Evolutionary conservation across 2,329 filamentous ascomycete species (phyloP).

Genomic region (Exserohilum rostratum): DNA sequence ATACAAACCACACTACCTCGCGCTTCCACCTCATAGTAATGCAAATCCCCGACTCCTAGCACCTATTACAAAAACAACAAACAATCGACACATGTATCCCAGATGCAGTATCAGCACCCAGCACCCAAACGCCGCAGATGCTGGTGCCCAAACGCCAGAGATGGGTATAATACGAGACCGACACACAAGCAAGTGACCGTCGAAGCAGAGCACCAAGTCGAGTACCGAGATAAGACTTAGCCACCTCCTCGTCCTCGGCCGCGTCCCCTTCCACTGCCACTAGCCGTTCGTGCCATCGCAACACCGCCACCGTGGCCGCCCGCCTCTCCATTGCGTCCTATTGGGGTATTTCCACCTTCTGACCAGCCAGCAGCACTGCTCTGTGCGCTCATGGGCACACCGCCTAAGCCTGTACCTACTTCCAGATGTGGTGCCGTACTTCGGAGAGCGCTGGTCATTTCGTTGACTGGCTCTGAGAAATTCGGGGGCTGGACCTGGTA

Average conservation of each 20-base stretch:
- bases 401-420: constrained; percentile 36
- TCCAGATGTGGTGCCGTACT: constrained; percentile 42
- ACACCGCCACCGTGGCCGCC: constrained; percentile 37
- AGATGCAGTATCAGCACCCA: too few relatives aligned
- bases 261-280: constrained; percentile 44
- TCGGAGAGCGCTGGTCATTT: constrained; percentile 42
- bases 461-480: constrained; percentile 37
- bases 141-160: constrained; percentile 14
- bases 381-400: constrained; percentile 50
- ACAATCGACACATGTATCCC: background rate
- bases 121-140: background rate
- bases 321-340: constrained; percentile 44
- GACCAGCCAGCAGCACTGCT: constrained; percentile 46
- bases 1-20: background rate
- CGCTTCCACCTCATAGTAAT: background rate
- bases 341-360: constrained; percentile 44
- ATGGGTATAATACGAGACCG: constrained; percentile 19
- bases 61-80: background rate
- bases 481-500: constrained; percentile 45
- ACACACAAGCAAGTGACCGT: constrained; percentile 2
- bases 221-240: background rate
- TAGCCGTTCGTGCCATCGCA: constrained; percentile 47
- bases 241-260: constrained; percentile 33
- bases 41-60: background rate
- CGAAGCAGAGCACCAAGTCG: background rate